Base-by-base conservation (phyloP, 192 early-diverging fungal species). In the Coemansia sp. region DNA sequence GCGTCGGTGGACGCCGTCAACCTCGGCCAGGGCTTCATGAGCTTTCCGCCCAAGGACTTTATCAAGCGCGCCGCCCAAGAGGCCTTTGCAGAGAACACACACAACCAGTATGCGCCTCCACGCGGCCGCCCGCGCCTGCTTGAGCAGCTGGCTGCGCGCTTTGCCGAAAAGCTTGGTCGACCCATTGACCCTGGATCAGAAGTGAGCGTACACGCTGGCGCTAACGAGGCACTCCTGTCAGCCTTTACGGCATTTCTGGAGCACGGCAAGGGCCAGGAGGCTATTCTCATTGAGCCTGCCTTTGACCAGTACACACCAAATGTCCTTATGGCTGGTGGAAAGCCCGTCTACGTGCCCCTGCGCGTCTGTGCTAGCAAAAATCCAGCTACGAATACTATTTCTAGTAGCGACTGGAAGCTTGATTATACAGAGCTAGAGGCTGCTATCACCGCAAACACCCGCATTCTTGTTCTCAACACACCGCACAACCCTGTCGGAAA, bases 401-500 rank as follows among this genome's bases (percentile, higher is more conserved):
- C 90, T 14, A 88, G 90, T 10, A 69, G 79, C 43, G 92, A 95
- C 67, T 98, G 96, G 96, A 87, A 82, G 70, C 78, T 98, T 21
- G 93, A 98, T 70, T 82, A 90, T 48, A 82, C 84, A 48, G 90
- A 94, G 77, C 83, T 96, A 6, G 81, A 88, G 51, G 76, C 82
- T 17, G 89, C 91, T 38, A 83, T 95, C 52, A 93, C 86, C 3
- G 75, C 83, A 7, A 84, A 84, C 43, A 93, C 93, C 14, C 93
- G 92, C 83, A 89, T 95, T 45, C 81, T 96, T 60, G 89, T 98
- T 4, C 63, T 98, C 69, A 98, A 98, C 76, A 98, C 95, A 32
- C 96, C 96, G 38, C 92, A 98, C 83, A 98, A 98, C 75, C 96
- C 96, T 3, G 84, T 87, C 37, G 92, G 93, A 32, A 93, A 94